phyloP scores from a whole-genome alignment of 352 stramenopile genomes.

The Blastocystis hominis region DNA sequence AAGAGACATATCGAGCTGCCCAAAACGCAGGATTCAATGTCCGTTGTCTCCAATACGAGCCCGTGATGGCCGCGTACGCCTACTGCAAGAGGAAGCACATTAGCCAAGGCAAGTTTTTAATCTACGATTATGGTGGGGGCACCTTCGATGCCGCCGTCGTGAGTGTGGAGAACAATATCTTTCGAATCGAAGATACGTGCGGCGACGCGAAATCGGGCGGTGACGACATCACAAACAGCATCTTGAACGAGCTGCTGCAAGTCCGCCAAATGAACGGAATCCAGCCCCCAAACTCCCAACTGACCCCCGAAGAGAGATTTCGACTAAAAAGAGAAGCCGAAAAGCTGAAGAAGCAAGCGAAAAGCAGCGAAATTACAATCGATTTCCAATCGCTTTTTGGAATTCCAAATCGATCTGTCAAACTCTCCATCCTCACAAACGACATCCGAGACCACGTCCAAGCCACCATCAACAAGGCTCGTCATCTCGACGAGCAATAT shows the following conservation, averaged over 20 bases:
- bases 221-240: slow-evolving; percentile 22
- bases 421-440: neutral
- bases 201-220: neutral
- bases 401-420: neutral
- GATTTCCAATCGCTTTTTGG: neutral
- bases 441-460: neutral
- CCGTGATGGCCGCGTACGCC: slow-evolving; percentile 40
- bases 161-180: neutral
- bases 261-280: neutral
- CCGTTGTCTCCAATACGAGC: neutral
- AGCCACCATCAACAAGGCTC: neutral
- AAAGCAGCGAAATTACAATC: neutral
- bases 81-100: slow-evolving; percentile 8
- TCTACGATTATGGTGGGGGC: slow-evolving; percentile 49
- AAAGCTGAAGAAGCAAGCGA: neutral
- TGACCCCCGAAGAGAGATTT: neutral
- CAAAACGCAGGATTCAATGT: neutral
- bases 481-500: neutral
- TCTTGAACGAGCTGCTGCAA: neutral
- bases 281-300: no score
- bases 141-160: slow-evolving; percentile 6
- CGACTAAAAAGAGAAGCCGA: neutral
- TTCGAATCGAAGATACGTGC: neutral
- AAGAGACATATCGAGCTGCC: slow-evolving; percentile 14
- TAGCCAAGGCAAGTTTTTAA: neutral